Conservation (phyloP, 1,284 basidiomycete species). For the Porodaedalea pini region DNA sequence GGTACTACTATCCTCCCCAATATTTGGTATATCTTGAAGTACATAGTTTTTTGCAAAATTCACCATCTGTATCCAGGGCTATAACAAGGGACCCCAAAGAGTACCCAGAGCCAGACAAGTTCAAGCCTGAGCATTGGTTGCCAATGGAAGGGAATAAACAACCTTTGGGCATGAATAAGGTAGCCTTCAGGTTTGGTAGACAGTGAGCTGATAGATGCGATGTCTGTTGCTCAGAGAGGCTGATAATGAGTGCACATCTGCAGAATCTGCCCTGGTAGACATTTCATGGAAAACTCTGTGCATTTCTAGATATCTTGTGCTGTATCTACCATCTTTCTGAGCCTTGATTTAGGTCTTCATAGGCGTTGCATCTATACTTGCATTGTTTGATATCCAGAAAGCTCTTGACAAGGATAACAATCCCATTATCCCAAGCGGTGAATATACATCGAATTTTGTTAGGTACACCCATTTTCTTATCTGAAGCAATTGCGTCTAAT, state of each 20-base stretch:
- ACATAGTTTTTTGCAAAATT: neutral
- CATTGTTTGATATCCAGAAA: slow-evolving; percentile 21
- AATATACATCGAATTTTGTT: slow-evolving; percentile 2
- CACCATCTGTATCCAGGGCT: slow-evolving; percentile 20
- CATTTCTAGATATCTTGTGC: neutral
- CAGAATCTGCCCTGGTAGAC: slow-evolving; percentile 23
- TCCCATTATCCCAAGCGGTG: neutral
- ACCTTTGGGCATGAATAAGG: slow-evolving; percentile 2
- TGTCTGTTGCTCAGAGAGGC: neutral
- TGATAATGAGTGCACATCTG: neutral
- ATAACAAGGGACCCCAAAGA: slow-evolving; percentile 25
- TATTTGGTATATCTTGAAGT: slow-evolving; percentile 20
- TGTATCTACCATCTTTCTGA: slow-evolving; percentile 16
- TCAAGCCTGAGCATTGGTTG: slow-evolving; percentile 28
- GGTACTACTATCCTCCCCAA: slow-evolving; percentile 23
- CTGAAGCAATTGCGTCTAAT: slow-evolving; percentile 14
- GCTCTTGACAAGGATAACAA: slow-evolving; percentile 18
- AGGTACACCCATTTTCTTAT: no score
- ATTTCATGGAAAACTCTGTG: slow-evolving; percentile 17
- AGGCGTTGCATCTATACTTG: slow-evolving; percentile 16
- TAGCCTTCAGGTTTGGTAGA: slow-evolving; percentile 6
- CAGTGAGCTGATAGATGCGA: slow-evolving; percentile 7
- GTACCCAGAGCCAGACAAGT: slow-evolving; percentile 26
- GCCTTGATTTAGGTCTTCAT: slow-evolving; percentile 19
- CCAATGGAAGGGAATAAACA: neutral